These are phyloP conservation scores for Alternaria arbusti DNA, from an alignment of 2,329 filamentous ascomycete species.

Conservation along the genomic window DNA sequence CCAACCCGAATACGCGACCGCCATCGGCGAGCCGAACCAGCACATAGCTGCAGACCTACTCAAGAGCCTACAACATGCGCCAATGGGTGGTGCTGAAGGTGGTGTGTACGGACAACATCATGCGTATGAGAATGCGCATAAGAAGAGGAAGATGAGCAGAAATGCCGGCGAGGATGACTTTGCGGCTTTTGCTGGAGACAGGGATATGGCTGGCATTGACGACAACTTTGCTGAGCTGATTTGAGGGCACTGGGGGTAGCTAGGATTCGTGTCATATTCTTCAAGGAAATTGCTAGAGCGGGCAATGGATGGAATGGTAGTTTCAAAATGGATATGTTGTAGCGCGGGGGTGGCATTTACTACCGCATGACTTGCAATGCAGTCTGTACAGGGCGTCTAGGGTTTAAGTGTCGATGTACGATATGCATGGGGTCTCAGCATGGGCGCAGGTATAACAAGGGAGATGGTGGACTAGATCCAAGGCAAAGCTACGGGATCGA, in stretches of 20 bases:
- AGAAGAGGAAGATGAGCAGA: conserved; percentile 49
- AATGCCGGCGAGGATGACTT: conserved; percentile 46
- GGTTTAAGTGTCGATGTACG: background rate
- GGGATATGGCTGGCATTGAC: conserved; percentile 64
- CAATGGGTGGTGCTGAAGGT: conserved; percentile 27
- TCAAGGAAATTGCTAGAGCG: no score
- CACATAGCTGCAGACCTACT: conserved; percentile 39
- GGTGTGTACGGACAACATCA: conserved; percentile 31
- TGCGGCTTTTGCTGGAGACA: conserved; percentile 52
- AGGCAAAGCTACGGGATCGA: background rate
- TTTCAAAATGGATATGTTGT: background rate
- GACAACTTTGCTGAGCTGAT: conserved; percentile 66
- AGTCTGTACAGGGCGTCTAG: background rate
- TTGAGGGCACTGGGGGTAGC: conserved; percentile 5
- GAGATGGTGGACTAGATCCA: background rate
- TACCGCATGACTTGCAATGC: background rate
- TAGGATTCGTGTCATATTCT: no score
- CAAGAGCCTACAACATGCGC: conserved; percentile 37
- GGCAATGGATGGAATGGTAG: background rate
- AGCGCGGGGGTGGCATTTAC: background rate
- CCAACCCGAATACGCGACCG: conserved; percentile 29
- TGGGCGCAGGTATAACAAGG: background rate
- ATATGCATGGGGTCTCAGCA: background rate
- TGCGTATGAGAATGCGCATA: conserved; percentile 32
- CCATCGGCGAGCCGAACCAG: conserved; percentile 25